A percentile compares a stretch with the other conserved stretches of the same genome.
phyloP scores from a whole-genome alignment of 1,284 basidiomycete genomes.

The Anthracocystis panici-leucophaei region DNA sequence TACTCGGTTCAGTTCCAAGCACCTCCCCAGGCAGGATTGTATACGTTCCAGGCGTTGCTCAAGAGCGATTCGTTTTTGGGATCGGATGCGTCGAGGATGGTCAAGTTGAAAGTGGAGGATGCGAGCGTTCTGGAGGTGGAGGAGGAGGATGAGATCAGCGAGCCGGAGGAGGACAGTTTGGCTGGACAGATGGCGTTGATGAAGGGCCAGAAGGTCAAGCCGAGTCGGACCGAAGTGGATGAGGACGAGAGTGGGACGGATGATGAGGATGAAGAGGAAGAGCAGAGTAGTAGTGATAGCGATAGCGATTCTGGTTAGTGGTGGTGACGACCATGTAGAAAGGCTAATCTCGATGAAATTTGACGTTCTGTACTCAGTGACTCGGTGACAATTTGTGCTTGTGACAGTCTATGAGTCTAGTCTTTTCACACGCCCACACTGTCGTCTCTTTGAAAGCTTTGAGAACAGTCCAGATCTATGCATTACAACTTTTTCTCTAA shows the following conservation, averaged over 20 bases:
- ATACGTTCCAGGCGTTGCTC: slow-evolving; percentile 89
- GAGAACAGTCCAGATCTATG: background rate
- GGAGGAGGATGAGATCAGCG: slow-evolving; percentile 67
- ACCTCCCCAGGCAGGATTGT: slow-evolving; percentile 83
- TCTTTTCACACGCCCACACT: too few relatives aligned
- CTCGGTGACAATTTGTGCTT: too few relatives aligned
- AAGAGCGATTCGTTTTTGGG: slow-evolving; percentile 89
- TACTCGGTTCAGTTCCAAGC: slow-evolving; percentile 96
- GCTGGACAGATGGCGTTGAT: slow-evolving; percentile 99
- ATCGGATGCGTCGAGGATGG: slow-evolving; percentile 74
- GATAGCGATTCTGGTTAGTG: slow-evolving; percentile 39
- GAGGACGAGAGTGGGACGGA: slow-evolving; percentile 71
- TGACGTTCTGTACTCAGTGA: background rate
- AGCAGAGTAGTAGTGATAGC: slow-evolving; percentile 12
- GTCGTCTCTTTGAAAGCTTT: too few relatives aligned
- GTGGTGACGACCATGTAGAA: background rate
- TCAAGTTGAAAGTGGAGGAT: slow-evolving; percentile 75
- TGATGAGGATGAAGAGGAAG: slow-evolving; percentile 37
- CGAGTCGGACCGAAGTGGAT: slow-evolving; percentile 71
- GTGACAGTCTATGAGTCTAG: too few relatives aligned
- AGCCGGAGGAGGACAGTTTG: slow-evolving; percentile 73
- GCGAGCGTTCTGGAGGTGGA: slow-evolving; percentile 73
- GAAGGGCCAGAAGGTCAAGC: slow-evolving; percentile 89
- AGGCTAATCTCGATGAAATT: background rate
- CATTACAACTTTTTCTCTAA: background rate